phyloP scores from a whole-genome alignment of 768 basidiomycete species.

The Hemileccinum rubropunctum region DNA sequence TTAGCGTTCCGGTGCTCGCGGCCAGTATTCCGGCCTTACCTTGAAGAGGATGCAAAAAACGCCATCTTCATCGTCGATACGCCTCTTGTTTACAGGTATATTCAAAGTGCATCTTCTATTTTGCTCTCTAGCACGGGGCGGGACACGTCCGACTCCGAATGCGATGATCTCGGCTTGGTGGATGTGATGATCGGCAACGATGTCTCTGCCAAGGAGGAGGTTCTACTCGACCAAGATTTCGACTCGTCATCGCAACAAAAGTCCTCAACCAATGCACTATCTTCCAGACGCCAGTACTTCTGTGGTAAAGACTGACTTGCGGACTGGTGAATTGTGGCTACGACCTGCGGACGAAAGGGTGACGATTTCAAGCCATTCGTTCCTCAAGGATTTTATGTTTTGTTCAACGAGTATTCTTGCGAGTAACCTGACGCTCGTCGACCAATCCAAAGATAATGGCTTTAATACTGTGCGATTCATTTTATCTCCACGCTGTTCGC shows the following conservation, averaged over 20 bases:
- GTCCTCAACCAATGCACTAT: conserved; percentile 35
- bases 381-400: conserved; percentile 74
- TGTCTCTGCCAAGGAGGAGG: conserved; percentile 20
- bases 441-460: conserved; percentile 59
- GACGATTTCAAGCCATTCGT: conserved; percentile 40
- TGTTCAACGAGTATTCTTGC: conserved; percentile 54
- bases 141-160: not conserved
- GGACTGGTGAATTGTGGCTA: conserved; percentile 43
- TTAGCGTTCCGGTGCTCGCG: conserved; percentile 45
- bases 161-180: conserved; percentile 9
- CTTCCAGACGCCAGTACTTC: conserved; percentile 36
- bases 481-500: not conserved
- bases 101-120: conserved; percentile 36
- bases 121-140: conserved; percentile 5
- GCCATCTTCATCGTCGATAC: conserved; percentile 38
- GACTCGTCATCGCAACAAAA: conserved; percentile 24
- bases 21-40: conserved; percentile 48
- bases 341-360: conserved; percentile 29
- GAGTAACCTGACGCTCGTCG: conserved; percentile 48
- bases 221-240: conserved; percentile 42
- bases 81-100: conserved; percentile 33
- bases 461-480: conserved; percentile 21
- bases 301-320: conserved; percentile 48
- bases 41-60: conserved; percentile 36
- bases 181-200: conserved; percentile 32